Base-by-base conservation (phyloP, 1,139 yeast species). In the Suhomyces panamericanus region DNA sequence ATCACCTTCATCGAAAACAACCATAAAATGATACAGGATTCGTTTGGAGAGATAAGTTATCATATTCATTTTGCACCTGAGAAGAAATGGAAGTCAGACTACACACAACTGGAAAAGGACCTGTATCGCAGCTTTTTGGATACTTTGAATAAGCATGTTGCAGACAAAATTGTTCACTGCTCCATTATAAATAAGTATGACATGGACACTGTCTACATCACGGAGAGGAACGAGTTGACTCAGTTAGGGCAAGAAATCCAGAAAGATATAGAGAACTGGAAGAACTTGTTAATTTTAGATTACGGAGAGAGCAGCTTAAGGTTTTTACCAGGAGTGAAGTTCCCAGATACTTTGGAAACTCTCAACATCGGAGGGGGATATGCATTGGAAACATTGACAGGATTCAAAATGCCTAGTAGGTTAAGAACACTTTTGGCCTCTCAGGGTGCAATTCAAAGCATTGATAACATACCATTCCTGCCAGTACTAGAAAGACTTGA, bases 361-460 rank as follows among this genome's bases (percentile, higher is more conserved):
- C 57, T 74, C 47, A 74, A 73, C 50, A 60, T 74, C 20, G 73
- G 75, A 11, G 77, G 78, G 9, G 71, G 76, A 1, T 61, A 61
- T 42, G 67, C 75, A 2, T 58, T 74, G 41, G 76, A 71, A 42
- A 65, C 77, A 1, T 62, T 74, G 38, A 57, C 70, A 3, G 78
- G 77, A 11, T 69, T 74, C 53, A 67, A 68, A 39, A 63, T 74
- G 60, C 78, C 79, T 0, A 54, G 60, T 1, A 57, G 59, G n/a
- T 55, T 74, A 28, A 59, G 57, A 35, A 50, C 56, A 2, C 59
- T 74, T 27, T 56, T 63, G 34, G 77, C 73, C 7, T 62, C 66
- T 14, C 66, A 64, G 43, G 71, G 75, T 20, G 61, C 69, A 2
- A 60, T 74, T 14, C 61, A 66, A 35, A 62, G 66, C 16, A 65